These are phyloP conservation scores for Tagetes erecta DNA, from an alignment of 129 eudicot species.

Conservation along the genomic window DNA sequence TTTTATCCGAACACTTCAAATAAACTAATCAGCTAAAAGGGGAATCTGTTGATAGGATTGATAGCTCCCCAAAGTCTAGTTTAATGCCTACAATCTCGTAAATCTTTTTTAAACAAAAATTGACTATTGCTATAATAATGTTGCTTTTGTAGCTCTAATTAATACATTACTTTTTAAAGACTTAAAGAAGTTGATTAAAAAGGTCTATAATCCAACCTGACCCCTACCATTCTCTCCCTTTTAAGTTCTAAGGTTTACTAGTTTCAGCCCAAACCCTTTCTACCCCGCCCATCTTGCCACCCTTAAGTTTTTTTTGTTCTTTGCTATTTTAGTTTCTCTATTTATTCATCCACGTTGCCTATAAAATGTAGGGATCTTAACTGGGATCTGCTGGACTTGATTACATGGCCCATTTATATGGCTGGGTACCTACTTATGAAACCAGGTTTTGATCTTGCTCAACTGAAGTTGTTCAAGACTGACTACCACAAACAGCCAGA, in stretches of 20 bases:
- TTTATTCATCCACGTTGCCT: neutral
- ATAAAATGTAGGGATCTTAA: conserved; percentile 65
- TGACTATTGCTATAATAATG: neutral
- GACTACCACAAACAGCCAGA: conserved; percentile 70
- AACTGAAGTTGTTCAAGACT: conserved; percentile 51
- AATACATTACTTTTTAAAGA: neutral
- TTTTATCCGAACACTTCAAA: neutral
- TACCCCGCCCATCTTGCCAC: neutral
- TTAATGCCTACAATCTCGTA: conserved; percentile 1
- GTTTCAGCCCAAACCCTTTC: neutral
- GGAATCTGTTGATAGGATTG: conserved; percentile 4
- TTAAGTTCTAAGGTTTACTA: neutral
- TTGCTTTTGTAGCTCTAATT: neutral
- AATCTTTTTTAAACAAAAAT: neutral
- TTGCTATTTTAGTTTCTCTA: conserved; percentile 6
- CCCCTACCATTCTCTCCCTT: neutral
- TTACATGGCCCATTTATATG: conserved; percentile 92
- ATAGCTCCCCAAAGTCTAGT: neutral
- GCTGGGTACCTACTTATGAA: conserved; percentile 70
- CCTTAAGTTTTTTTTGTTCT: neutral
- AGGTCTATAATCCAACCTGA: neutral
- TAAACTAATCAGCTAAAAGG: neutral
- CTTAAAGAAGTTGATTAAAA: neutral
- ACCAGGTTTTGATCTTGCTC: conserved; percentile 59
- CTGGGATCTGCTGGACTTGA: conserved; percentile 85